Evolutionary conservation across 352 stramenopile genomes (phyloP), one percentile per base, ranked within the genome.

Genomic region (Phytophthora fragariae): DNA sequence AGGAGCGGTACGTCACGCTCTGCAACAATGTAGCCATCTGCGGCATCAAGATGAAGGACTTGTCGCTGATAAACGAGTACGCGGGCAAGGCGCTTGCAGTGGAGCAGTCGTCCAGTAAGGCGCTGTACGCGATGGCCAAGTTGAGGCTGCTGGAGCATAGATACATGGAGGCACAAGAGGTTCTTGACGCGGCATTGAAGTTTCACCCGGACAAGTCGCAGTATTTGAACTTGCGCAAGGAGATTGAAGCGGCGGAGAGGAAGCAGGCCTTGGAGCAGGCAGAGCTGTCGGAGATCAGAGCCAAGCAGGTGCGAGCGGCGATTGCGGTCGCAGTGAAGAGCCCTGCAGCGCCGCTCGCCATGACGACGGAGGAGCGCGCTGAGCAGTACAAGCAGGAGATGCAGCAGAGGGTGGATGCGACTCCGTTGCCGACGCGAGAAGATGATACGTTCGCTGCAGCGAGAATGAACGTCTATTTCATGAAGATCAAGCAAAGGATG

Each of bases 21-120:
- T 95, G 89, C 62, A 85, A 75, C 68, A 96, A 96, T 66, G 66
- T 94, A 6, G 88, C 89, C 1, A 80, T 96, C 33, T 96, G 89
- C 53, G 88, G 76, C 11, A 79, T 96, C 55, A 96, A 94, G 63
- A 59, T 92, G 64, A 75, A 80, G 37, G 76, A 91, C 37, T 53
- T 76, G 9, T 79, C 85, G 10, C 14, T 80, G n/a, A 84, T 93
- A 31, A 81, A 78, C 1, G 73, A 90, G 67, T 93, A 91, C 56
- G 79, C 88, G 5, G 55, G 62, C 19, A 89, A 90, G n/a, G 83
- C 88, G 6, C 71, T 95, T 19, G 73, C 62, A 0, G 81, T 91
- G 1, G 72, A 92, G 10, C 50, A 80, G 14, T 15, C 53, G 7
- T 85, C 78, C 9, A 77, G 55, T 12, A 96, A 96, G 64, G 88